phyloP scores from a whole-genome alignment of 352 stramenopile genomes.

The Phytophthora vignae region DNA sequence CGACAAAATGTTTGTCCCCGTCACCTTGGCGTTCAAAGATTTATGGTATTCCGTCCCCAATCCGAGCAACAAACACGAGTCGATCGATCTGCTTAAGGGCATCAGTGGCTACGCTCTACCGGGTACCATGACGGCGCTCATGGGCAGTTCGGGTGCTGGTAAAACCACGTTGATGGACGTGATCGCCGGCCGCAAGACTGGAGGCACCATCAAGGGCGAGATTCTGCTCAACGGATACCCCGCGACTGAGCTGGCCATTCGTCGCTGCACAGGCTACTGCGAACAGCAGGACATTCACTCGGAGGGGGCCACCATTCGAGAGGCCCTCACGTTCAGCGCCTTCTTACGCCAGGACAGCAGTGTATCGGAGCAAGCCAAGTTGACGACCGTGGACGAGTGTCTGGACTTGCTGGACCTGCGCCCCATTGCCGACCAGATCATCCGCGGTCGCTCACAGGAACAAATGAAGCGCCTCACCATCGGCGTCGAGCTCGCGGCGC shows the following conservation, averaged over 20 bases:
- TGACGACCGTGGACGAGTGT: conserved; percentile 40
- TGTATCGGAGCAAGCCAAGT: conserved; percentile 37
- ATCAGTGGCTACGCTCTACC: conserved; percentile 60
- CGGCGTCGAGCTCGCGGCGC: conserved; percentile 91
- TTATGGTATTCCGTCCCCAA: conserved; percentile 21
- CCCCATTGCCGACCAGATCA: conserved; percentile 43
- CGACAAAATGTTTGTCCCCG: conserved; percentile 28
- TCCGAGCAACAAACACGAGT: conserved; percentile 11
- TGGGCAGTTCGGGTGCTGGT: conserved; percentile 67
- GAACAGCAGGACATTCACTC: conserved; percentile 35
- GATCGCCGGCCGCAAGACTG: conserved; percentile 89
- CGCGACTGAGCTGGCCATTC: conserved; percentile 34
- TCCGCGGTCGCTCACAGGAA: conserved; percentile 45
- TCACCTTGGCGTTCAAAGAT: conserved; percentile 42
- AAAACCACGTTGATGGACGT: conserved; percentile 68
- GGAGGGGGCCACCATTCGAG: conserved; percentile 70
- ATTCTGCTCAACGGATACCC: conserved; percentile 56
- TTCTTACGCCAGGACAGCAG: conserved; percentile 62
- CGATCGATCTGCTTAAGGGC: conserved; percentile 75
- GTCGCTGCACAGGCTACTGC: conserved; percentile 42
- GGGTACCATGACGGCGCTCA: conserved; percentile 57
- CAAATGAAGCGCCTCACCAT: conserved; percentile 78
- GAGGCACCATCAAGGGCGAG: conserved; percentile 63
- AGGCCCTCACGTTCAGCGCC: conserved; percentile 89
- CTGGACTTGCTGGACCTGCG: conserved; percentile 46